These are phyloP conservation scores for Xylaria nigripes DNA, from an alignment of 495 filamentous ascomycete genomes.

Conservation along the genomic window DNA sequence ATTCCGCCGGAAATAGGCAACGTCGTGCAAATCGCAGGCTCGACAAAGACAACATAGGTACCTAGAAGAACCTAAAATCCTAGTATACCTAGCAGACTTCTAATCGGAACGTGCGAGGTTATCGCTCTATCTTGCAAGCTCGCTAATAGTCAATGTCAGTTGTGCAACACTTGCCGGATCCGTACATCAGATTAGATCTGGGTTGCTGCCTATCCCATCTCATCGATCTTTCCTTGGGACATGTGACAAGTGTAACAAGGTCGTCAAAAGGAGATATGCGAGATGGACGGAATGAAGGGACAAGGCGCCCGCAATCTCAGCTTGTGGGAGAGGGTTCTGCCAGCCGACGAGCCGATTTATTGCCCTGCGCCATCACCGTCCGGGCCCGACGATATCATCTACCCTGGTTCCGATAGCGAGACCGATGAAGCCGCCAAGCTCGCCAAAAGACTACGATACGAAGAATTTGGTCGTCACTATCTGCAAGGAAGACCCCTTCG, in stretches of 20 bases:
- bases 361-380: conserved; percentile 30
- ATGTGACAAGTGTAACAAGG: background rate
- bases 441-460: conserved; percentile 49
- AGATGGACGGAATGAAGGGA: conserved; percentile 9
- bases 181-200: background rate
- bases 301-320: conserved; percentile 5
- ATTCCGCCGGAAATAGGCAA: background rate
- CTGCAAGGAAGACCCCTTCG: conserved; percentile 49
- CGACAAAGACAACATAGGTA: background rate
- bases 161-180: background rate
- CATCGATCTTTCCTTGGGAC: background rate
- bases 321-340: conserved; percentile 14
- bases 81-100: background rate
- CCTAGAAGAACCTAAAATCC: background rate
- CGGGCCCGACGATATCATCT: conserved; percentile 34
- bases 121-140: background rate
- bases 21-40: background rate
- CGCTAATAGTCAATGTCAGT: background rate
- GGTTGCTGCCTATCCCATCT: background rate
- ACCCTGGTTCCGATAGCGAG: conserved; percentile 53
- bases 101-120: background rate
- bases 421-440: conserved; percentile 29
- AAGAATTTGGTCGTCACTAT: conserved; percentile 51
- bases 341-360: conserved; percentile 38
- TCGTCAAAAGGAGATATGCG: background rate